Percentiles rank a stretch among this genome's conserved stretches.
Evolutionary conservation across 2,329 filamentous ascomycete genomes (phyloP).

Genomic region (Ascochyta pisi): DNA sequence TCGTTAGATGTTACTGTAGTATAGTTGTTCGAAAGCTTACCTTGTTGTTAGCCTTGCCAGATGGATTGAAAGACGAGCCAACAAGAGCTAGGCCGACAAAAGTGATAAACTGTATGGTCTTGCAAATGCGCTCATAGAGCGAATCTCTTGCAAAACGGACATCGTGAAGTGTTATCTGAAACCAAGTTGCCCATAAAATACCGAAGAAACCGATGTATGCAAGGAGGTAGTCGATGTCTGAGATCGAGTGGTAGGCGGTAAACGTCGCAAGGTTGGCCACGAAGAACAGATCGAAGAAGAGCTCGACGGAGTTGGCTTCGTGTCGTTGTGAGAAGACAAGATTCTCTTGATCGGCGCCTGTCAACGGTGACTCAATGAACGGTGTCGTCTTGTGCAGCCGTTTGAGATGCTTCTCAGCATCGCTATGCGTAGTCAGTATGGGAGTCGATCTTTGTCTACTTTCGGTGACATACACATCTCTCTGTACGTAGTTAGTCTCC

Average conservation of each 20-base stretch:
- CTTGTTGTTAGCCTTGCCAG: slow-evolving; percentile 34
- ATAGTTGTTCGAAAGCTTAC: slow-evolving; percentile 19
- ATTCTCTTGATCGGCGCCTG: slow-evolving; percentile 44
- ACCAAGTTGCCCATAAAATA: slow-evolving; percentile 49
- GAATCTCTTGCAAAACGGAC: slow-evolving; percentile 50
- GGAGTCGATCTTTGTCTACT: background rate
- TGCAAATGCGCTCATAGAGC: slow-evolving; percentile 48
- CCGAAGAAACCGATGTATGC: slow-evolving; percentile 50
- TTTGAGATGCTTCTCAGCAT: slow-evolving; percentile 46
- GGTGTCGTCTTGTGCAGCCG: slow-evolving; percentile 44
- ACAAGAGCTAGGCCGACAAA: slow-evolving; percentile 49
- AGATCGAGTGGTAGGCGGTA: slow-evolving; percentile 49
- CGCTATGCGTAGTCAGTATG: slow-evolving; percentile 29
- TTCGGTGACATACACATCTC: slow-evolving; percentile 35
- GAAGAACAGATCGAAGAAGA: slow-evolving; percentile 47
- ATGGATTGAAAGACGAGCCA: slow-evolving; percentile 46
- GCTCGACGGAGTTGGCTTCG: slow-evolving; percentile 49
- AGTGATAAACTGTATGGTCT: slow-evolving; percentile 46
- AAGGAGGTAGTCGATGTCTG: slow-evolving; percentile 40
- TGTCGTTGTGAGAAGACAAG: slow-evolving; percentile 49
- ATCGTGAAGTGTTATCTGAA: slow-evolving; percentile 50
- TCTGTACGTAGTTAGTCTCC: slow-evolving; percentile 18
- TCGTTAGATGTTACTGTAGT: slow-evolving; percentile 8
- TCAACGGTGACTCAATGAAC: slow-evolving; percentile 45
- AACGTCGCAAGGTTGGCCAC: slow-evolving; percentile 50